A percentile compares a stretch with the other conserved stretches of the same genome.
Conservation (phyloP, 2,329 filamentous ascomycete genomes). For the Balansia obtecta region DNA sequence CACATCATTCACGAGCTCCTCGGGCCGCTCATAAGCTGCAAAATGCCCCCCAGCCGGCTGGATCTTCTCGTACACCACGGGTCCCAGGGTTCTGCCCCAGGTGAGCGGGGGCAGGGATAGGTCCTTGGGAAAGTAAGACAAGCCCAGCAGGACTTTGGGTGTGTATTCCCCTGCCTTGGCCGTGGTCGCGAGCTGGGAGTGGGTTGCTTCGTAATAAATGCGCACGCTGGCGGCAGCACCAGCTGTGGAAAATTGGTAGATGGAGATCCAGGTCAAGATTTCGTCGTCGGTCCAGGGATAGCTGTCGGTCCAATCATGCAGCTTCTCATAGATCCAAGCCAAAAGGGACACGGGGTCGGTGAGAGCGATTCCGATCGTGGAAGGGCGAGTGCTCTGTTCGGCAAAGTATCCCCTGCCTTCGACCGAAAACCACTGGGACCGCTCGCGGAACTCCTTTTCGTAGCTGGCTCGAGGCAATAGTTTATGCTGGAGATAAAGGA, state of each 20-base stretch:
- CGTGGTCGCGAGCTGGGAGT: conserved; percentile 18
- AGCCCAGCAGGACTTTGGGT: conserved; percentile 27
- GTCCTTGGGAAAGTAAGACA: conserved; percentile 47
- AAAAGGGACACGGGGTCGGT: conserved; percentile 59
- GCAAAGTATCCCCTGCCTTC: conserved; percentile 32
- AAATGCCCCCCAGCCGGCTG: conserved; percentile 47
- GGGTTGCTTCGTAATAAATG: conserved; percentile 60
- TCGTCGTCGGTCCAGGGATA: conserved; percentile 69
- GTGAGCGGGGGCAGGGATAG: conserved; percentile 38
- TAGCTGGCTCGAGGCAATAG: conserved; percentile 33
- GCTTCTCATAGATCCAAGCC: conserved; percentile 72
- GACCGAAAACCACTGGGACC: conserved; percentile 42
- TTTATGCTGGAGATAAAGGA: conserved; percentile 42
- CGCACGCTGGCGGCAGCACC: conserved; percentile 54
- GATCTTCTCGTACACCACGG: conserved; percentile 42
- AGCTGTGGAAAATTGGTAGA: conserved; percentile 59
- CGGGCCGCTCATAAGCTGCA: conserved; percentile 45
- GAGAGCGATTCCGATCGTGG: conserved; percentile 59
- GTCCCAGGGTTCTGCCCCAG: conserved; percentile 47
- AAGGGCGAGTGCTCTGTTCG: conserved; percentile 49
- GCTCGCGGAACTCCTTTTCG: conserved; percentile 29
- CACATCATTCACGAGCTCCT: conserved; percentile 39
- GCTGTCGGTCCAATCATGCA: conserved; percentile 61
- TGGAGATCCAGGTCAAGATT: conserved; percentile 59
- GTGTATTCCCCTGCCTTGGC: conserved; percentile 15